Conservation (phyloP, 305 asterid species). For the Lippia alba region DNA sequence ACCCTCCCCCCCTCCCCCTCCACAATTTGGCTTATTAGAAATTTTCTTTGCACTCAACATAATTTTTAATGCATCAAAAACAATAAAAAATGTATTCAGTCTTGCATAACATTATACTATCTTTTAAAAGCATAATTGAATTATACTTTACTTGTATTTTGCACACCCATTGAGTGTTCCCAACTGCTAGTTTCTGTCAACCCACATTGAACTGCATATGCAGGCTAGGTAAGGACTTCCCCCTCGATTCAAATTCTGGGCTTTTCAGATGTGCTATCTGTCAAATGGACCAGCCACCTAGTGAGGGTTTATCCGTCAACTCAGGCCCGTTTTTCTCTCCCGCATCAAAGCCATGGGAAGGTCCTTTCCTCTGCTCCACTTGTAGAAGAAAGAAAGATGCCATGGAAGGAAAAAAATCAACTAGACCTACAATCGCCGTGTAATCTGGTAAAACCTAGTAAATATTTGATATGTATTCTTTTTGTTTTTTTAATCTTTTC, state of each 20-base stretch:
- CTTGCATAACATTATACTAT: too few relatives aligned
- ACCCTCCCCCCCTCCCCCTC: too few relatives aligned
- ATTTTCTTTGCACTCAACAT: too few relatives aligned
- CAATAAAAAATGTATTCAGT: too few relatives aligned
- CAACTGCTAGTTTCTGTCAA: neutral
- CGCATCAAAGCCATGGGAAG: constrained; percentile 92
- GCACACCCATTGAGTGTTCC: too few relatives aligned
- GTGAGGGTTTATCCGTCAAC: constrained; percentile 85
- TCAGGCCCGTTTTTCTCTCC: constrained; percentile 92
- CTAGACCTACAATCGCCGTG: constrained; percentile 37
- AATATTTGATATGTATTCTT: constrained; percentile 33
- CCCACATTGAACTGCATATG: constrained; percentile 22
- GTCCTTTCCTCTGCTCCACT: constrained; percentile 92
- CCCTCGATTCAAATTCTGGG: constrained; percentile 75
- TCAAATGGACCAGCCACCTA: constrained; percentile 85
- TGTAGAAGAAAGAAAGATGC: constrained; percentile 65
- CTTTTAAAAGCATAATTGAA: too few relatives aligned
- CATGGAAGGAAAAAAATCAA: constrained; percentile 53
- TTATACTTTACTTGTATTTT: too few relatives aligned
- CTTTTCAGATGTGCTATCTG: constrained; percentile 92
- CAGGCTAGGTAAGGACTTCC: constrained; percentile 94
- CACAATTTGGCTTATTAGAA: too few relatives aligned
- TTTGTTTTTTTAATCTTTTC: constrained; percentile 3
- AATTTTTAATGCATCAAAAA: too few relatives aligned
- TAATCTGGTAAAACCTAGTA: constrained; percentile 34